Evolutionary conservation across 805 yeast species (phyloP).

Genomic region (Blastobotrys mokoenaii): DNA sequence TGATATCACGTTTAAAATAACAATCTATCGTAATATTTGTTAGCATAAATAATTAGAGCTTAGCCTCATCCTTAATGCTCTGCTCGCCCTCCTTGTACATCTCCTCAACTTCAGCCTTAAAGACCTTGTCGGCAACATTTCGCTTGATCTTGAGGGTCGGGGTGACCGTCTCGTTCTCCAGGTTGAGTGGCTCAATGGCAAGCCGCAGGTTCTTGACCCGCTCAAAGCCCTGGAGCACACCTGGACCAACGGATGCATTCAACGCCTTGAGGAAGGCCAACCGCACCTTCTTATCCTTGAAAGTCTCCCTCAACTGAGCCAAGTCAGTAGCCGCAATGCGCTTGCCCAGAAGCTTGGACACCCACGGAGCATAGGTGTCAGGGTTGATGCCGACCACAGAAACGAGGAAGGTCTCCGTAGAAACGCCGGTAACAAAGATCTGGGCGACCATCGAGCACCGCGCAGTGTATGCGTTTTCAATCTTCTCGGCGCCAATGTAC

Average conservation of each 20-base stretch:
- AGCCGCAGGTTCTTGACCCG: conserved; percentile 46
- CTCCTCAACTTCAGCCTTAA: conserved; percentile 31
- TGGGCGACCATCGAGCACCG: conserved; percentile 45
- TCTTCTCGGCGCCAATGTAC: conserved; percentile 68
- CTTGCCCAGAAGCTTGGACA: conserved; percentile 22
- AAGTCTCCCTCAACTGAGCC: conserved; percentile 23
- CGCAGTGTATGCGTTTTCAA: conserved; percentile 55
- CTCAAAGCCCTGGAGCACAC: conserved; percentile 53
- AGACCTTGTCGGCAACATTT: conserved; percentile 38
- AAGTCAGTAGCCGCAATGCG: conserved; percentile 25
- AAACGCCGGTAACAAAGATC: conserved; percentile 56
- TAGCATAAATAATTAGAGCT: conserved; percentile 2
- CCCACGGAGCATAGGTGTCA: conserved; percentile 31
- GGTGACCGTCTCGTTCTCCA: conserved; percentile 55
- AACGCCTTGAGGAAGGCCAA: conserved; percentile 31
- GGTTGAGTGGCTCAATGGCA: conserved; percentile 50
- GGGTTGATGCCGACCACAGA: conserved; percentile 57
- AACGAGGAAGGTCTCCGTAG: conserved; percentile 46
- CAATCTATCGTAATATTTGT: not conserved
- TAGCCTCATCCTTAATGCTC: conserved; percentile 1
- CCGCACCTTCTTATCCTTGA: conserved; percentile 32
- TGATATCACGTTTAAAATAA: too few relatives aligned
- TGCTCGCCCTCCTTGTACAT: conserved; percentile 44
- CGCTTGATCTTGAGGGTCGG: conserved; percentile 59
- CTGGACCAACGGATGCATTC: conserved; percentile 30